phyloP scores from a whole-genome alignment of 2,329 filamentous ascomycete genomes.

The Diplodia scrobiculata region DNA sequence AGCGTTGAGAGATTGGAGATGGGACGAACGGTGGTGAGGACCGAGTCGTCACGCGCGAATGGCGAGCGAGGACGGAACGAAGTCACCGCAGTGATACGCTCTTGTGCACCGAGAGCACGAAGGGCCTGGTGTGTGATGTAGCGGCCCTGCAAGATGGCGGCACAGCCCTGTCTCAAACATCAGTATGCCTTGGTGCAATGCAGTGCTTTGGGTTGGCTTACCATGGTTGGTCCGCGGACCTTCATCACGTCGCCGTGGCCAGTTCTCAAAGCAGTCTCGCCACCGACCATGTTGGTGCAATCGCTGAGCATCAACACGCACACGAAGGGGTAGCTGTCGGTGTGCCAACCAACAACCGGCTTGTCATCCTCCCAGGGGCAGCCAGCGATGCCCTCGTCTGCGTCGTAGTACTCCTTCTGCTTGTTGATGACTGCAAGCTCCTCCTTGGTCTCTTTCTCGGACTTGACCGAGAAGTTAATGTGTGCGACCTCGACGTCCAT shows the following conservation, averaged over 20 bases:
- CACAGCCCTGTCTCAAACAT: slow-evolving; percentile 54
- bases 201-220: slow-evolving; percentile 40
- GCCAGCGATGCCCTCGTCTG: slow-evolving; percentile 49
- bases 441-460: slow-evolving; percentile 51
- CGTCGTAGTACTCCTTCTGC: slow-evolving; percentile 44
- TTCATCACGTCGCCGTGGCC: slow-evolving; percentile 59
- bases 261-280: slow-evolving; percentile 64
- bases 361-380: slow-evolving; percentile 53
- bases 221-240: slow-evolving; percentile 62
- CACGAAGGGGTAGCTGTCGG: slow-evolving; percentile 68
- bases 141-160: slow-evolving; percentile 66
- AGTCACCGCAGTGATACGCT: slow-evolving; percentile 68
- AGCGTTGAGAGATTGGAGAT: slow-evolving; percentile 61
- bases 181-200: slow-evolving; percentile 24
- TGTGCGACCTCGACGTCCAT: slow-evolving; percentile 63
- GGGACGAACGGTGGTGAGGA: slow-evolving; percentile 61
- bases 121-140: slow-evolving; percentile 68
- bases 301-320: slow-evolving; percentile 69
- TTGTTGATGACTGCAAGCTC: slow-evolving; percentile 47
- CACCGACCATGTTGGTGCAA: slow-evolving; percentile 63
- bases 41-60: slow-evolving; percentile 60
- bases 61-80: slow-evolving; percentile 63
- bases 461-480: slow-evolving; percentile 59
- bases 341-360: slow-evolving; percentile 65
- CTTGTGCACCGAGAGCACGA: slow-evolving; percentile 59